These are phyloP conservation scores for Pseudogymnoascus destructans DNA, from an alignment of 2,329 filamentous ascomycete species.

Conservation along the genomic window DNA sequence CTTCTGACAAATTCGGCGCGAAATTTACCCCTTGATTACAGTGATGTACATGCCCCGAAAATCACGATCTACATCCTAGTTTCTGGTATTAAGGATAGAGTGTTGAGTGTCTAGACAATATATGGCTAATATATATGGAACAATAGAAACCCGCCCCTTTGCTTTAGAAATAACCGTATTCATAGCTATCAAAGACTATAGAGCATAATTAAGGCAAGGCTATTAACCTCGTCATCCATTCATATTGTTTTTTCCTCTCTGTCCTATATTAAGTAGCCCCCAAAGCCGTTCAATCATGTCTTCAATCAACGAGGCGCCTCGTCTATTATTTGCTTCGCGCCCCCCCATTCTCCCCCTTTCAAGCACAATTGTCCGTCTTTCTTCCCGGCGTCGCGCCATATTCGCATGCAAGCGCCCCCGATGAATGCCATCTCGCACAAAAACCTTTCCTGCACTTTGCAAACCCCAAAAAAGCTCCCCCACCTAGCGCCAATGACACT, in stretches of 20 bases:
- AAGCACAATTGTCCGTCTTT: not conserved
- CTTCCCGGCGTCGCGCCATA: not conserved
- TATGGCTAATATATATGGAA: not conserved
- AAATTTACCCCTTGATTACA: not conserved
- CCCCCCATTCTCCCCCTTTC: not conserved
- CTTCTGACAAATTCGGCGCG: not conserved
- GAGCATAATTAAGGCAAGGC: slow-evolving; percentile 5
- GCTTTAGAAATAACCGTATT: not conserved
- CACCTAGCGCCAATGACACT: slow-evolving; percentile 1
- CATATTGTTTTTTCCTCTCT: slow-evolving; percentile 1
- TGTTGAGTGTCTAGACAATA: not conserved
- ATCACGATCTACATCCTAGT: not conserved
- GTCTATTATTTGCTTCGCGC: slow-evolving; percentile 7
- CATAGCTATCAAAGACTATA: not conserved
- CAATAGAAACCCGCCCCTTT: not conserved
- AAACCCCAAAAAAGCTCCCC: not conserved
- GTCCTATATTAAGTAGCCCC: slow-evolving; percentile 5
- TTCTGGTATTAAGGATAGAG: not conserved
- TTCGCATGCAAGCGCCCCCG: not conserved
- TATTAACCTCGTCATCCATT: slow-evolving; percentile 1
- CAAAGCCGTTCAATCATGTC: slow-evolving; percentile 8
- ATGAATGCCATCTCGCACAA: not conserved
- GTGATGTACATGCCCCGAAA: not conserved
- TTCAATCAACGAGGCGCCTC: slow-evolving; percentile 3
- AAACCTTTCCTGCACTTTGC: not conserved